Evolutionary conservation across 2,329 filamentous ascomycete genomes (phyloP).

Genomic region (Ceratocystis eucalypticola): DNA sequence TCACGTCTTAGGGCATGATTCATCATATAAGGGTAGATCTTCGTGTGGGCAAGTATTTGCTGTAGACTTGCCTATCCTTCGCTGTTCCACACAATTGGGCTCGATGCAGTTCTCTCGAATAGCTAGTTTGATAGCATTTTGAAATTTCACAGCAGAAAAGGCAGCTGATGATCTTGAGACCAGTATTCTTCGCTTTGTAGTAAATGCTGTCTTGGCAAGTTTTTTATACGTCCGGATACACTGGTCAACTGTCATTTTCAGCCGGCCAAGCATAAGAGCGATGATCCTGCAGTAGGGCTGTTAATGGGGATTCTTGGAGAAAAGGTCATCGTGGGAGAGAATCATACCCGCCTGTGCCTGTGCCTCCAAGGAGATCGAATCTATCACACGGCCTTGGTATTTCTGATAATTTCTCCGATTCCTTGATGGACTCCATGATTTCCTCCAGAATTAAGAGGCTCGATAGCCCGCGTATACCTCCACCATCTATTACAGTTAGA

Average conservation of each 20-base stretch:
- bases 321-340: conserved; percentile 12
- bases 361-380: conserved; percentile 25
- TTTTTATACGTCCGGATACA: not conserved
- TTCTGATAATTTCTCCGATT: conserved; percentile 17
- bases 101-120: not conserved
- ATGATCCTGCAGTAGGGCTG: not conserved
- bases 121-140: not conserved
- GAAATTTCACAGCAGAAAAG: not conserved
- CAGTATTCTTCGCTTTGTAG: not conserved
- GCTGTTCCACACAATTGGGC: not conserved
- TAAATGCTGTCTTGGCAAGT: not conserved
- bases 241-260: not conserved
- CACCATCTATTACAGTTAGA: conserved; percentile 19
- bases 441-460: conserved; percentile 18
- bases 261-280: not conserved
- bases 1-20: not conserved
- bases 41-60: not conserved
- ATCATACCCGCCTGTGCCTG: conserved; percentile 23
- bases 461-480: conserved; percentile 23
- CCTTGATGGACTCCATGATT: conserved; percentile 22
- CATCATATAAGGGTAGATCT: not conserved
- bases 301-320: not conserved
- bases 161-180: not conserved
- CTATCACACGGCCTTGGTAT: conserved; percentile 23
- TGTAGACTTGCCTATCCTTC: not conserved